phyloP scores from a whole-genome alignment of 2,329 filamentous ascomycete genomes.

The Penicillium sp. region DNA sequence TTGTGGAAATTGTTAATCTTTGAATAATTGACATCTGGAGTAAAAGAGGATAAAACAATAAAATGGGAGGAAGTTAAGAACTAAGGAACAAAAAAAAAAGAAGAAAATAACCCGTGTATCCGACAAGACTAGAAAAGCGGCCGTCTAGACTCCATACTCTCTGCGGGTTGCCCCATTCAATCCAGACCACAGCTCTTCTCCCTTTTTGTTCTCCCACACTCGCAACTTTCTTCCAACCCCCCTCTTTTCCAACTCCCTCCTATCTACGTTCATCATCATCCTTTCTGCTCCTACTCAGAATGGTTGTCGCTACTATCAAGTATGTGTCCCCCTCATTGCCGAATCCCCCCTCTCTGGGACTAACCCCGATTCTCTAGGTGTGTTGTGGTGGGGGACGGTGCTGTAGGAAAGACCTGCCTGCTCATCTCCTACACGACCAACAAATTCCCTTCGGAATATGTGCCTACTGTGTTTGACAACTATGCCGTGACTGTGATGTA shows the following conservation, averaged over 20 bases:
- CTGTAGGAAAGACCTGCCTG: slow-evolving; percentile 97
- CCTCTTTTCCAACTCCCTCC: slow-evolving; percentile 3
- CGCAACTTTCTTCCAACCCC: background rate
- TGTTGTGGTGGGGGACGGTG: slow-evolving; percentile 98
- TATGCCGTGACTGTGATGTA: slow-evolving; percentile 99
- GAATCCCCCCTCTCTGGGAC: slow-evolving; percentile 13
- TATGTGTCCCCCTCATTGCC: slow-evolving; percentile 37
- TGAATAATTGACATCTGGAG: too few relatives aligned
- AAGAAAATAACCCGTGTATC: slow-evolving; percentile 1
- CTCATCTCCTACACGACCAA: slow-evolving; percentile 99
- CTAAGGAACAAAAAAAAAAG: background rate
- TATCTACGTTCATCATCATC: slow-evolving; percentile 4
- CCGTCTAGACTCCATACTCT: slow-evolving; percentile 22
- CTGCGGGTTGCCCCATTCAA: slow-evolving; percentile 24
- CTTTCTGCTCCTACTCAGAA: slow-evolving; percentile 29
- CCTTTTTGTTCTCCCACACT: slow-evolving; percentile 29
- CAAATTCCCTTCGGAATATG: slow-evolving; percentile 99
- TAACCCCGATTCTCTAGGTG: slow-evolving; percentile 57
- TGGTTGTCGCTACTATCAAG: slow-evolving; percentile 63
- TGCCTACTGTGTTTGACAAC: slow-evolving; percentile 98
- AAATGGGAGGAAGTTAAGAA: background rate
- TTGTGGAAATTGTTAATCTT: background rate
- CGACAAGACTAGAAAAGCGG: slow-evolving; percentile 2
- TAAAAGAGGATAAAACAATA: too few relatives aligned
- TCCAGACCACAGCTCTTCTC: slow-evolving; percentile 27